A percentile compares a stretch with the other conserved stretches of the same genome.
phyloP scores from a whole-genome alignment of 768 basidiomycete genomes.

The Trametes cinnabarina region DNA sequence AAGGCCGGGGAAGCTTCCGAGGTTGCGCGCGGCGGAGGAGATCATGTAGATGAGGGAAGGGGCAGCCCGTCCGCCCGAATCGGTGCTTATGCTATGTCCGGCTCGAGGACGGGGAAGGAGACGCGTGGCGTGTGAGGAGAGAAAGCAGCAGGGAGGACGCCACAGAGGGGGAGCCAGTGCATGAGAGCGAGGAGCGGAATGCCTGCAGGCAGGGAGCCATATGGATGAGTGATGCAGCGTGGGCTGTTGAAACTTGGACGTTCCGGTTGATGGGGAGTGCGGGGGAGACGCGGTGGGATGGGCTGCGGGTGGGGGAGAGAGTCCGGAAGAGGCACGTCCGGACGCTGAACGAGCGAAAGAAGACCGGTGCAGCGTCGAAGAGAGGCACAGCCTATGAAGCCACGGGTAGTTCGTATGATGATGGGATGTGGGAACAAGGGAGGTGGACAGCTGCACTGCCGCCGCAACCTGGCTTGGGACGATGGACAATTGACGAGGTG shows the following conservation, averaged over 20 bases:
- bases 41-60: too few relatives aligned
- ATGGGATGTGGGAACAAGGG: not conserved
- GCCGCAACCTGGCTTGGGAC: not conserved
- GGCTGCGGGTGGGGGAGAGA: not conserved
- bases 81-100: conserved; percentile 17
- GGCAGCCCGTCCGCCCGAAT: not conserved
- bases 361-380: conserved; percentile 4
- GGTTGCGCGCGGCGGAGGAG: not conserved
- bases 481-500: not conserved
- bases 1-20: not conserved
- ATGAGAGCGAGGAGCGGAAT: not conserved
- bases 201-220: not conserved
- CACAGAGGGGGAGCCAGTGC: not conserved
- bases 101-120: conserved; percentile 3
- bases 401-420: conserved; percentile 10
- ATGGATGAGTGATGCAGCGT: too few relatives aligned
- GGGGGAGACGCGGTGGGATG: not conserved
- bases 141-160: not conserved
- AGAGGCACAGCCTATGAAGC: conserved; percentile 7
- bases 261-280: not conserved
- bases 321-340: not conserved
- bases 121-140: not conserved
- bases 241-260: too few relatives aligned
- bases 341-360: not conserved
- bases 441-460: not conserved